These are phyloP conservation scores for Neurospora sp. DNA, from an alignment of 495 filamentous ascomycete genomes.

Conservation along the genomic window DNA sequence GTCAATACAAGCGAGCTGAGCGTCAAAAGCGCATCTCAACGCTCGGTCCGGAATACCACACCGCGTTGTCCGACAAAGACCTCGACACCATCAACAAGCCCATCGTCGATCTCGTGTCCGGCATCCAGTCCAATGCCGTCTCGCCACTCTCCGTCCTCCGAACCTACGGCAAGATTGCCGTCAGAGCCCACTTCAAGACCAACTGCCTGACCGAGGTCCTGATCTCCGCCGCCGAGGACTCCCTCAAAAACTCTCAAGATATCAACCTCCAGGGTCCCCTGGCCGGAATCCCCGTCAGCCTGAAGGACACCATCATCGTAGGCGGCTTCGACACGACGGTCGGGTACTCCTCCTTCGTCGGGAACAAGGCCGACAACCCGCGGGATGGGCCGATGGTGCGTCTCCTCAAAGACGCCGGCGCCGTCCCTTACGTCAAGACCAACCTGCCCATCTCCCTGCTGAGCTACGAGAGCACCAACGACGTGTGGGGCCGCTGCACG, in stretches of 20 bases:
- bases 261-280: conserved; percentile 75
- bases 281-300: conserved; percentile 77
- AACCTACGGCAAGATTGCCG: conserved; percentile 82
- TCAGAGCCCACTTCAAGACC: conserved; percentile 76
- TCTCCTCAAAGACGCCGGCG: conserved; percentile 86
- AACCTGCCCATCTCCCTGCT: conserved; percentile 86
- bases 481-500: conserved; percentile 70
- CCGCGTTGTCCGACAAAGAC: conserved; percentile 50
- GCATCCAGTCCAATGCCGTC: conserved; percentile 59
- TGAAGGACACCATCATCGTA: conserved; percentile 84
- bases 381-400: conserved; percentile 66
- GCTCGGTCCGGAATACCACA: conserved; percentile 56
- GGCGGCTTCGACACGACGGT: conserved; percentile 81
- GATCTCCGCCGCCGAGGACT: conserved; percentile 68
- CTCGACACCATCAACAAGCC: conserved; percentile 57
- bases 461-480: conserved; percentile 86
- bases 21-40: conserved; percentile 57
- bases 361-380: conserved; percentile 41
- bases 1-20: conserved; percentile 69
- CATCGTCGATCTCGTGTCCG: conserved; percentile 66
- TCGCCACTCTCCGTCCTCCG: conserved; percentile 65
- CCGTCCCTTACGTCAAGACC: conserved; percentile 92
- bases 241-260: conserved; percentile 40
- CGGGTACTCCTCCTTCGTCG: conserved; percentile 65
- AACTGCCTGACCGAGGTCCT: conserved; percentile 91